These are phyloP conservation scores for Salvia sclarea DNA, from an alignment of 305 asterid genomes.

Conservation along the genomic window DNA sequence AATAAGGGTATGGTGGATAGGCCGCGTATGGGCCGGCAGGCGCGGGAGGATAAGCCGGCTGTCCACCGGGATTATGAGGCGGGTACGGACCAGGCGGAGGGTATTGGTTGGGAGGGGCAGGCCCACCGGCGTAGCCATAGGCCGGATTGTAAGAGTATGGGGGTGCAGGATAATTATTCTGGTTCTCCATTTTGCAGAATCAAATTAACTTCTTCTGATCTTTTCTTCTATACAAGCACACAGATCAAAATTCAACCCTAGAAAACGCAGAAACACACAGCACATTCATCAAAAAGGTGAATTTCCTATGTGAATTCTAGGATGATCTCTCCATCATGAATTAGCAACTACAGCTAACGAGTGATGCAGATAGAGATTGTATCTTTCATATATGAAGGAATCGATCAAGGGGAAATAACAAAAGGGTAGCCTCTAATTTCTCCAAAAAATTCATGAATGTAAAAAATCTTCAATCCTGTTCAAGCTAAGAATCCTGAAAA, in stretches of 20 bases:
- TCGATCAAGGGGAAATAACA: slow-evolving; percentile 21
- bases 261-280: slow-evolving; percentile 21
- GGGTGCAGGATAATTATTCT: slow-evolving; percentile 51
- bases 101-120: slow-evolving; percentile 36
- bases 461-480: slow-evolving; percentile 4
- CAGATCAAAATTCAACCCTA: slow-evolving; percentile 30
- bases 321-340: slow-evolving; percentile 21
- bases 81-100: slow-evolving; percentile 57
- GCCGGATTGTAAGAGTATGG: slow-evolving; percentile 53
- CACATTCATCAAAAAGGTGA: slow-evolving; percentile 26
- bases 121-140: slow-evolving; percentile 55
- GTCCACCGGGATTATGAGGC: slow-evolving; percentile 38
- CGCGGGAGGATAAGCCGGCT: slow-evolving; percentile 38
- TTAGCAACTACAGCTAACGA: slow-evolving; percentile 20
- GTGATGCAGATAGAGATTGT: slow-evolving; percentile 16
- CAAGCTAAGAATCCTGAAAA: slow-evolving; percentile 26
- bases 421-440: slow-evolving; percentile 20
- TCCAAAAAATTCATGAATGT: slow-evolving; percentile 6
- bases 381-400: slow-evolving; percentile 23
- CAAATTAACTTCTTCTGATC: slow-evolving; percentile 5
- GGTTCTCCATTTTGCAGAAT: slow-evolving; percentile 49
- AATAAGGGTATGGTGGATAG: slow-evolving; percentile 54
- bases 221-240: not conserved
- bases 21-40: slow-evolving; percentile 38
- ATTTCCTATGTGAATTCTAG: slow-evolving; percentile 8